Conservation (phyloP, 768 basidiomycete genomes). For the Boletus rubropictus region DNA sequence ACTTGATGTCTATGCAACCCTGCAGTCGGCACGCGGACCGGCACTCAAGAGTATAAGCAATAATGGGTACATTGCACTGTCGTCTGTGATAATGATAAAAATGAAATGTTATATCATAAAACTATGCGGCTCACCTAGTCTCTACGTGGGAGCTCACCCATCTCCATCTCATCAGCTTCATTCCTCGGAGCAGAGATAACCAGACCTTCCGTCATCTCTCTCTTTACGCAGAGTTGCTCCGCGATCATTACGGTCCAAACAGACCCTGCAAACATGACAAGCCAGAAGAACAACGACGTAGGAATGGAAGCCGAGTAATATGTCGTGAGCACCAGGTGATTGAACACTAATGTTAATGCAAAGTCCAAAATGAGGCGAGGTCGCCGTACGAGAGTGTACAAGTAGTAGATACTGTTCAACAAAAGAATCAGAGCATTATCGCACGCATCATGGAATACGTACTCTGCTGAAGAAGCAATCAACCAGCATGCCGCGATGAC, state of each 20-base stretch:
- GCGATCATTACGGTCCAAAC: conserved; percentile 72
- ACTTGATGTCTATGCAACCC: conserved; percentile 4
- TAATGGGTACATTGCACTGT: conserved; percentile 21
- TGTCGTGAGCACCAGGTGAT: conserved; percentile 88
- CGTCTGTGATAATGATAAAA: conserved; percentile 11
- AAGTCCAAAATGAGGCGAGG: conserved; percentile 96
- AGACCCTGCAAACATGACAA: conserved; percentile 65
- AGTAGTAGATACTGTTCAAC: conserved; percentile 55
- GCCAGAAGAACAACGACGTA: conserved; percentile 91
- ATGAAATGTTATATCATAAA: conserved; percentile 1
- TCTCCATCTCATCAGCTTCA: conserved; percentile 51
- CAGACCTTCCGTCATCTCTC: conserved; percentile 87
- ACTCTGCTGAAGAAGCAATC: conserved; percentile 79
- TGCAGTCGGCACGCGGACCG: conserved; percentile 1
- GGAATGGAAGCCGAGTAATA: conserved; percentile 69
- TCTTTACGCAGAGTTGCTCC: conserved; percentile 86
- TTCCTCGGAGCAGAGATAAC: conserved; percentile 41
- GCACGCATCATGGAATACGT: conserved; percentile 33
- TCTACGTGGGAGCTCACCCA: conserved; percentile 47
- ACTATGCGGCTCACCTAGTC: conserved; percentile 47
- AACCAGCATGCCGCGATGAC: conserved; percentile 86
- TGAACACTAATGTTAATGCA: conserved; percentile 82
- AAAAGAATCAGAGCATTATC: conserved; percentile 8
- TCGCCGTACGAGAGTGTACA: conserved; percentile 82
- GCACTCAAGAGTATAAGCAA: conserved; percentile 2